These are phyloP conservation scores for Lyophyllum decastes DNA, from an alignment of 768 basidiomycete genomes.

Conservation along the genomic window DNA sequence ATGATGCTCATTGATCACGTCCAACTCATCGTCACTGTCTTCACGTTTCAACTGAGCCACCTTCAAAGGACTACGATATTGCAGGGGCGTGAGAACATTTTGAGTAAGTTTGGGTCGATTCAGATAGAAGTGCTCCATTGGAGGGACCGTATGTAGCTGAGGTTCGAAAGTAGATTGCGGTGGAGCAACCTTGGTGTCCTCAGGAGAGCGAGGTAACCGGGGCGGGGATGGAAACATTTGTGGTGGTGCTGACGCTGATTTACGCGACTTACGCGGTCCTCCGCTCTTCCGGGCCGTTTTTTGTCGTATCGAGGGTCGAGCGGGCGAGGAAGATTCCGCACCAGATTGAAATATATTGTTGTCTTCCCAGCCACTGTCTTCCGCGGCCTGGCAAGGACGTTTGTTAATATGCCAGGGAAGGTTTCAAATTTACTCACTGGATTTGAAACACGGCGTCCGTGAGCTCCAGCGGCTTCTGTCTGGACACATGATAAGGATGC, in stretches of 20 bases:
- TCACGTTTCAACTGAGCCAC: constrained; percentile 19
- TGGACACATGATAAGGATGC: constrained; percentile 18
- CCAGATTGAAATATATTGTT: constrained; percentile 90
- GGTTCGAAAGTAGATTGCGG: constrained; percentile 61
- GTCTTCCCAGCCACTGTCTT: constrained; percentile 89
- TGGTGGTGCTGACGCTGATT: constrained; percentile 74
- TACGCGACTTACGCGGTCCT: constrained; percentile 54
- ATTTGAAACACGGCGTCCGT: constrained; percentile 58
- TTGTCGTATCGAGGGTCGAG: constrained; percentile 52
- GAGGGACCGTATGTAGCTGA: constrained; percentile 37
- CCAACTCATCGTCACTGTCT: constrained; percentile 27
- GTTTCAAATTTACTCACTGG: constrained; percentile 28
- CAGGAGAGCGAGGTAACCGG: constrained; percentile 28
- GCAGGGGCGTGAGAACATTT: not conserved
- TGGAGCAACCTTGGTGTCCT: constrained; percentile 24
- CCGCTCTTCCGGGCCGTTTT: constrained; percentile 43
- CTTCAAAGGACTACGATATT: constrained; percentile 6
- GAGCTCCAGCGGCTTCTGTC: constrained; percentile 51
- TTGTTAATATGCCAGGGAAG: not conserved
- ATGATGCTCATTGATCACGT: constrained; percentile 12
- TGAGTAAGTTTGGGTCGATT: constrained; percentile 14
- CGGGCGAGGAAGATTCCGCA: constrained; percentile 84
- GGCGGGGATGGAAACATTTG: constrained; percentile 46
- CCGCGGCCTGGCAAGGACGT: constrained; percentile 27
- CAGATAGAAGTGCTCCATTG: constrained; percentile 28